These are phyloP conservation scores for Calonectria hongkongensis DNA, from an alignment of 2,329 filamentous ascomycete genomes.

Conservation along the genomic window DNA sequence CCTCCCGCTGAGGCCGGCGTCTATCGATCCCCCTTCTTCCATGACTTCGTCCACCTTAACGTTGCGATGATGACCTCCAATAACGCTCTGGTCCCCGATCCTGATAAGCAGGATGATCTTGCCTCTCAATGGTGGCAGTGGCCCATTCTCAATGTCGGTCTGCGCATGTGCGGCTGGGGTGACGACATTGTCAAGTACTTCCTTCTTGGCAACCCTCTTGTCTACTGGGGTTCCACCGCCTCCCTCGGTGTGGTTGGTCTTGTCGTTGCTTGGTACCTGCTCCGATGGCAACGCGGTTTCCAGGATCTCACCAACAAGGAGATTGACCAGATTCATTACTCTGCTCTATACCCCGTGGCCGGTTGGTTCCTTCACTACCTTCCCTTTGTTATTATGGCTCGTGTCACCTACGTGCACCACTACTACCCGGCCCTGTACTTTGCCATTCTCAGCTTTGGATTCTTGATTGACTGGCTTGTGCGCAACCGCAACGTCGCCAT, in stretches of 20 bases:
- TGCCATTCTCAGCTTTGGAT: constrained; percentile 91
- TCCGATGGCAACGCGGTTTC: constrained; percentile 98
- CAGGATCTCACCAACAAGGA: constrained; percentile 85
- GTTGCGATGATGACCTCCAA: constrained; percentile 99
- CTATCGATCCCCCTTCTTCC: constrained; percentile 97
- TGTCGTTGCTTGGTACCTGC: constrained; percentile 86
- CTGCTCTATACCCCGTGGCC: constrained; percentile 91
- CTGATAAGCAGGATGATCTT: constrained; percentile 98
- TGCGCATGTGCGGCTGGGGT: constrained; percentile 99
- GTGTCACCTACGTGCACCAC: constrained; percentile 99
- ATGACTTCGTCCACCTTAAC: constrained; percentile 98
- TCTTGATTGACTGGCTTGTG: constrained; percentile 90
- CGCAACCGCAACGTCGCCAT: constrained; percentile 78
- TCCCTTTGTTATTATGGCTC: constrained; percentile 97
- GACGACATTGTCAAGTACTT: constrained; percentile 98
- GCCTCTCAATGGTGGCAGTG: constrained; percentile 99
- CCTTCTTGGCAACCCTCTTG: constrained; percentile 94
- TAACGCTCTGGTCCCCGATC: constrained; percentile 97
- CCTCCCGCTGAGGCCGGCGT: constrained; percentile 91
- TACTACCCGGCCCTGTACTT: constrained; percentile 99
- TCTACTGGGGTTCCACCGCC: constrained; percentile 95
- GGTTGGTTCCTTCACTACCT: constrained; percentile 98
- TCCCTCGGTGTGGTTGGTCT: constrained; percentile 83
- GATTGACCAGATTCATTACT: constrained; percentile 95
- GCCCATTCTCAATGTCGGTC: constrained; percentile 94